A percentile compares a stretch with the other conserved stretches of the same genome.
Conservation (phyloP, 2,329 filamentous ascomycete genomes). For the Magnaporthiopsis rhizophila region DNA sequence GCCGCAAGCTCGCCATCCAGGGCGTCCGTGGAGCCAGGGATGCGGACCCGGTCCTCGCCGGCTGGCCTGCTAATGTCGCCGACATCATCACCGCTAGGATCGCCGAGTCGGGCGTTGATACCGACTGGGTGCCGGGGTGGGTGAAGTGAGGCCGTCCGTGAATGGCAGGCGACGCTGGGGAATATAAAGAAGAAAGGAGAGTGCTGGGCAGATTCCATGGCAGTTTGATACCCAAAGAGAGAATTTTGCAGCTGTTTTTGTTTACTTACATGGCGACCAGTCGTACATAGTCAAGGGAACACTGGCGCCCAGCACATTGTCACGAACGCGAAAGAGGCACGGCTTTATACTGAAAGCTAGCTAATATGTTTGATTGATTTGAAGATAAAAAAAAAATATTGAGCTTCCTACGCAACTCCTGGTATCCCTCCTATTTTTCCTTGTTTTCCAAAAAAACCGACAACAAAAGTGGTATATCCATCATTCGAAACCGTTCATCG, state of each 20-base stretch:
- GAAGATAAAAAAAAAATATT: not conserved
- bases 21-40: conserved; percentile 54
- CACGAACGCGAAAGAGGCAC: too few species aligned
- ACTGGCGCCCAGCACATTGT: too few species aligned
- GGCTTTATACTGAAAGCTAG: too few species aligned
- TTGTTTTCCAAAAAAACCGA: not conserved
- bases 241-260: not conserved
- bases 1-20: conserved; percentile 71
- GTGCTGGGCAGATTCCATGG: not conserved
- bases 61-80: conserved; percentile 65
- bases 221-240: not conserved
- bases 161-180: not conserved
- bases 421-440: not conserved
- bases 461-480: not conserved
- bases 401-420: not conserved
- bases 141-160: conserved; percentile 13
- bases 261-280: too few species aligned
- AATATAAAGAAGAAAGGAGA: not conserved
- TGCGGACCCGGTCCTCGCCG: conserved; percentile 42
- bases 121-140: conserved; percentile 24
- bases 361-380: not conserved
- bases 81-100: conserved; percentile 56
- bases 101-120: conserved; percentile 52
- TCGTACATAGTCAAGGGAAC: too few species aligned
- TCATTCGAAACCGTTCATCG: not conserved